phyloP scores from a whole-genome alignment of 148 eudicot species.

The Rhododendron molle region DNA sequence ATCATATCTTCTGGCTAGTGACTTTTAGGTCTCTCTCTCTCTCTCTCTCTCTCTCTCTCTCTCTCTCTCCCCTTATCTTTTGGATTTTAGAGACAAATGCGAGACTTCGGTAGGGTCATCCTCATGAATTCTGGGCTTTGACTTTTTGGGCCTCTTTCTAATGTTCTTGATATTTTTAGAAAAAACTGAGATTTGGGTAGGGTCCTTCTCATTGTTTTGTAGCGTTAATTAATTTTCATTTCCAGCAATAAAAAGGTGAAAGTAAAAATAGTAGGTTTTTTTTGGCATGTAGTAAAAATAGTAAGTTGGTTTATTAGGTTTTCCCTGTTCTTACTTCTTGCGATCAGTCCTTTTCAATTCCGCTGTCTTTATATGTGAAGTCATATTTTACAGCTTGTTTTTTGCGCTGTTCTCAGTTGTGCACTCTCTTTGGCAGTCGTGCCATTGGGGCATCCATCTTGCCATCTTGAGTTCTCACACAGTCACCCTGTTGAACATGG shows the following conservation, averaged over 20 bases:
- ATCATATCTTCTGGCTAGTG: not conserved
- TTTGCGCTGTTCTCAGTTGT: not conserved
- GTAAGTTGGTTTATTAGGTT: not conserved
- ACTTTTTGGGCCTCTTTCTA: not conserved
- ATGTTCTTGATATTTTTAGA: not conserved
- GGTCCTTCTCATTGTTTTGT: not conserved
- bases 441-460: not conserved
- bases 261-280: not conserved
- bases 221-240: not conserved
- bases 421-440: not conserved
- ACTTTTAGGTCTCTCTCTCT: not conserved
- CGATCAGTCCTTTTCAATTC: not conserved
- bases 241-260: not conserved
- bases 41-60: too few species aligned
- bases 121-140: not conserved
- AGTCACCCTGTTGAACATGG: not conserved
- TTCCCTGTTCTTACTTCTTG: not conserved
- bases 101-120: not conserved
- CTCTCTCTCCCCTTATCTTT: not conserved
- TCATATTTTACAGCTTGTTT: not conserved
- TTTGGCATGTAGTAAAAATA: not conserved
- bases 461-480: not conserved
- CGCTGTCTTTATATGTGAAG: not conserved
- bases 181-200: not conserved
- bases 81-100: not conserved